Evolutionary conservation across 2,329 filamentous ascomycete species (phyloP), one percentile per base, ranked within the genome.

Genomic region (Penicillium sp.): DNA sequence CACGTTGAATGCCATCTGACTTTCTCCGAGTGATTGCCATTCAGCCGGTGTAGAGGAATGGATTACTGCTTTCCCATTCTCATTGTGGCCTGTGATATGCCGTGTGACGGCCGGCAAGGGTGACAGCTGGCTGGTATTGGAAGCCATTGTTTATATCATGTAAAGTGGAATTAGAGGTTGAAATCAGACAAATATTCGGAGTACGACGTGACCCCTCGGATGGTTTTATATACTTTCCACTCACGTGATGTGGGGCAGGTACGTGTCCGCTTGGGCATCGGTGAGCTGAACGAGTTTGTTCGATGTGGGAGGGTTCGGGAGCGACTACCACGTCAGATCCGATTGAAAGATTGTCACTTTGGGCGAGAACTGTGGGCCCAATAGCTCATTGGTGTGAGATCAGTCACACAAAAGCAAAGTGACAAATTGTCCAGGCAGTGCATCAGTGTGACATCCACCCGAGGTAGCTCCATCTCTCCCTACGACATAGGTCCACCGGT

Each of bases 61-160:
- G 31, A 77, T 59, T 25, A 73, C 67, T n/a, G 75, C 73, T 47
- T 69, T 66, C 13, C 72, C 74, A 0, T 59, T 37, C 31, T 60
- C 29, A 55, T 74, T 65, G 61, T 77, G 73, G 31, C 68, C 65
- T 3, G 75, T 77, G 39, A 77, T 70, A 59, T 72, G 67, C 16
- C 64, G 66, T n/a, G 63, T 70, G 21, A 67, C 48, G 3, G 57
- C 52, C 0, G 55, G 69, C 47, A 73, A 64, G 21, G 62, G 55
- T 12, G 70, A 69, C 39, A 67, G 52, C 50, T 69, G 60, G 23
- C 60, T 57, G n/a, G 57, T 49, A 16, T 61, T 61, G 18, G 62
- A 56, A 31, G 57, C 15, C 64, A 66, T 66, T 27, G 7, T 46
- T 25, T 37, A 23, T 29, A 29, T 8, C 16, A 21, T 10, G 18